Evolutionary conservation across 164 flowering plant genomes (phyloP).

Genomic region (Tetracentron sinense): DNA sequence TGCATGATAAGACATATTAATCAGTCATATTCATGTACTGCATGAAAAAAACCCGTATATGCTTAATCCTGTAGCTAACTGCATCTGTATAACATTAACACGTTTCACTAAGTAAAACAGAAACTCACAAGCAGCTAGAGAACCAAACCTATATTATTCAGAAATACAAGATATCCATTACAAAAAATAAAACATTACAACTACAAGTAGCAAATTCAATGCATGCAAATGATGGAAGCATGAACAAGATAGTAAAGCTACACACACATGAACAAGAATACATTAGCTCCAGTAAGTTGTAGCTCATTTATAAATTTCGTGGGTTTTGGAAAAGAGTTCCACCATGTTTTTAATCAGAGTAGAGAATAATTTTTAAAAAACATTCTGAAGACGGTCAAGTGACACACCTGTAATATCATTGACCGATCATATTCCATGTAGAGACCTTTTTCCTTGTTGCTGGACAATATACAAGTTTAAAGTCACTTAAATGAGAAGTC

Average conservation of each 20-base stretch:
- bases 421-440: conserved; percentile 94
- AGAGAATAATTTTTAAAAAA: background rate
- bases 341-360: background rate
- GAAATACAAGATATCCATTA: background rate
- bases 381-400: conserved; percentile 7
- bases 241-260: background rate
- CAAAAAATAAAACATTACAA: background rate
- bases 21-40: background rate
- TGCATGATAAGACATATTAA: background rate
- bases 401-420: conserved; percentile 72
- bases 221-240: background rate
- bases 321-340: background rate
- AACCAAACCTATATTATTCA: background rate
- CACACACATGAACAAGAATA: background rate
- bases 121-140: background rate
- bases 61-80: background rate
- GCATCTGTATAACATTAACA: background rate
- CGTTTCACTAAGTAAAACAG: too few relatives aligned
- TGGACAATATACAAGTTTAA: conserved; percentile 24
- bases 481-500: background rate
- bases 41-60: background rate
- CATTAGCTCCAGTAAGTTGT: background rate
- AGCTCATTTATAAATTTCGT: background rate
- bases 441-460: conserved; percentile 94
- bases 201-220: background rate